Base-by-base conservation (phyloP, 768 basidiomycete genomes). In the Leccinum subgranulosum region DNA sequence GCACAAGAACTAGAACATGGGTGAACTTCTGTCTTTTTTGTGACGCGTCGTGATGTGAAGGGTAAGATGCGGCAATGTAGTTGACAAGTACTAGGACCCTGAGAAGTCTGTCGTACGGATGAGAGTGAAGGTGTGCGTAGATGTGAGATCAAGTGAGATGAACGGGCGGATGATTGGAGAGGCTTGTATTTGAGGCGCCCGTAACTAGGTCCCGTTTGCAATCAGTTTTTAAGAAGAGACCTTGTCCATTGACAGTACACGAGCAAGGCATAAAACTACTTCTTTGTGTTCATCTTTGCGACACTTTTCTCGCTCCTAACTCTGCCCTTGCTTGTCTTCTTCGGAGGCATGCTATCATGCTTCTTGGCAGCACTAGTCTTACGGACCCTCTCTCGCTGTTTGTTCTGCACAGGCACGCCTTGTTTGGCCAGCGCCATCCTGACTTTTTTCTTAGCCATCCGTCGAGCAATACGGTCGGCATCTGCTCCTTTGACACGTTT, bases 371-470 rank as follows among this genome's bases (percentile, higher is more conserved):
- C 56, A 29, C 50, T 51, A 19, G 68, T 59, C 69, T 82, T 85
- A 64, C 81, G 73, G 21, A 77, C 77, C 41, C 83, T 75, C 58
- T 78, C 77, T 51, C 81, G 72, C 17, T 80, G 77, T 67, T 78
- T 81, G 25, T 65, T 73, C 56, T 71, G 68, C 27, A 68, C 49
- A 56, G 74, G 72, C 5, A 76, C 71, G 25, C 73, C 75, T 61
- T 74, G 67, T 53, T 75, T 73, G 25, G 66, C 73, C 68, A 89
- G 77, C 39, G 77, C 70, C 63, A 79, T 80, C 62, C 87, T 78
- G 33, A 85, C 81, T 73, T 88, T 89, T 75, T 97, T 97, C 84
- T 98, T 97, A 43, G 91, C 93, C 71, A 94, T 69, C 56, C 96
- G 79, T 49, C 96, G 77, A 43, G 87, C 89, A 43, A 93, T 78